Percentiles rank a stretch among this genome's conserved stretches.
These are phyloP conservation scores for Microbotryum saponariae DNA, from an alignment of 1,284 basidiomycete genomes.

Conservation along the genomic window DNA sequence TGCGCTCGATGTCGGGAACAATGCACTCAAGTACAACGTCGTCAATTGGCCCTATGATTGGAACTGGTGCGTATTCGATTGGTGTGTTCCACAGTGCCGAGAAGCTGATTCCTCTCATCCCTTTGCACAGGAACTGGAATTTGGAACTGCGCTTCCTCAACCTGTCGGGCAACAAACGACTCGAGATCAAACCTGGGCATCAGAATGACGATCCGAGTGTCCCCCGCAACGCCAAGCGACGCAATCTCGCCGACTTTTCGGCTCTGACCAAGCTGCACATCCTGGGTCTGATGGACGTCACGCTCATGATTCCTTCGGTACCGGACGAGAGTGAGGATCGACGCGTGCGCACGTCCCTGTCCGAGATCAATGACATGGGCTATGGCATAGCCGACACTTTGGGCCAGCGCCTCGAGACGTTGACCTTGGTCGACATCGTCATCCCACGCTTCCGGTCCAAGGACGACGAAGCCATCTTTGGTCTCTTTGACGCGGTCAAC, in stretches of 20 bases:
- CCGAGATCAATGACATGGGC: slow-evolving; percentile 84
- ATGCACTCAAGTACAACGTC: slow-evolving; percentile 93
- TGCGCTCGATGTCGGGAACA: slow-evolving; percentile 88
- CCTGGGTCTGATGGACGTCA: slow-evolving; percentile 96
- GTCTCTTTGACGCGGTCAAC: slow-evolving; percentile 75
- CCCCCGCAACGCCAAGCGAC: slow-evolving; percentile 40
- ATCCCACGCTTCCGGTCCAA: slow-evolving; percentile 75
- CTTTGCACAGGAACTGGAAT: slow-evolving; percentile 81
- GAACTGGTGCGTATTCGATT: slow-evolving; percentile 67
- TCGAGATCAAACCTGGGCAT: slow-evolving; percentile 68
- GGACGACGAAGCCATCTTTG: slow-evolving; percentile 82
- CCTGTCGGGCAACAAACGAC: slow-evolving; percentile 74
- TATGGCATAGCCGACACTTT: slow-evolving; percentile 97
- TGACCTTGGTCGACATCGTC: slow-evolving; percentile 89
- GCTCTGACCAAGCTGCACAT: slow-evolving; percentile 71
- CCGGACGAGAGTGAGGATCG: slow-evolving; percentile 89
- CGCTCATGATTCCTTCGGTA: slow-evolving; percentile 70
- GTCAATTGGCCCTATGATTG: slow-evolving; percentile 99
- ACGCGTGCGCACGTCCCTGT: slow-evolving; percentile 83
- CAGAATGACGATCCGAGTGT: slow-evolving; percentile 39
- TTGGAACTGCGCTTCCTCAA: slow-evolving; percentile 83
- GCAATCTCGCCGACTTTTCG: slow-evolving; percentile 74
- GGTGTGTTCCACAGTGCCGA: slow-evolving; percentile 4
- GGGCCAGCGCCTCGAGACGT: slow-evolving; percentile 59
- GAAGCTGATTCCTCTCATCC: background rate